These are phyloP conservation scores for Solanum chiquidenum DNA, from an alignment of 257 asterid species.

Conservation along the genomic window DNA sequence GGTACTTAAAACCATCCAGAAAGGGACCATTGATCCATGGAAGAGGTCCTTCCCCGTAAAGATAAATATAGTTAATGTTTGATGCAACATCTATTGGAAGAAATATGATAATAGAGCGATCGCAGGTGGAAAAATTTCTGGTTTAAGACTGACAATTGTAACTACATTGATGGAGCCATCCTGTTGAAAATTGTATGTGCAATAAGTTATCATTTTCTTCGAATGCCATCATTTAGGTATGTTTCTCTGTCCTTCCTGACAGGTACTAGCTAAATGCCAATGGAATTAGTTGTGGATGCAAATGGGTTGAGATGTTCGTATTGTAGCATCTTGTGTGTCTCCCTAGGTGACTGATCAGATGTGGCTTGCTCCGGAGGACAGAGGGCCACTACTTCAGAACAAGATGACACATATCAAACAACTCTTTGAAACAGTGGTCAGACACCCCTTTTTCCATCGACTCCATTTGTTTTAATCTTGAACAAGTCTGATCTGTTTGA, in stretches of 20 bases:
- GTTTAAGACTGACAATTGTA: not conserved
- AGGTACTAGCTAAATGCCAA: slow-evolving; percentile 15
- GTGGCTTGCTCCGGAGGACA: not conserved
- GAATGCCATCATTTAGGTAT: not conserved
- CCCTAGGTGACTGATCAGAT: too few relatives aligned
- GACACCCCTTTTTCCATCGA: slow-evolving; percentile 11
- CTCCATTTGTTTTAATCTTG: not conserved
- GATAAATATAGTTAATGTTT: not conserved
- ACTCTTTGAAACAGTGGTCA: slow-evolving; percentile 4
- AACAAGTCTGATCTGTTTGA: not conserved
- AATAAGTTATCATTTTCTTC: not conserved
- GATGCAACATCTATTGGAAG: not conserved
- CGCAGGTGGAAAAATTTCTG: not conserved
- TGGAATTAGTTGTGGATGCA: slow-evolving; percentile 2
- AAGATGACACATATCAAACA: slow-evolving; percentile 14
- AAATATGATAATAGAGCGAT: not conserved
- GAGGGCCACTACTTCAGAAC: not conserved
- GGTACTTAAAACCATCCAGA: not conserved
- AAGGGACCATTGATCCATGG: not conserved
- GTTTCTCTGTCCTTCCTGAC: not conserved
- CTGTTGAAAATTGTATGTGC: not conserved
- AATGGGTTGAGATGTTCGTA: slow-evolving; percentile 6
- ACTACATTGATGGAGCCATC: not conserved
- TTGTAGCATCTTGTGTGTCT: not conserved
- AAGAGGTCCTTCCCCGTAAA: not conserved